Base-by-base conservation (phyloP, 768 basidiomycete genomes). In the Mycena galericulata region DNA sequence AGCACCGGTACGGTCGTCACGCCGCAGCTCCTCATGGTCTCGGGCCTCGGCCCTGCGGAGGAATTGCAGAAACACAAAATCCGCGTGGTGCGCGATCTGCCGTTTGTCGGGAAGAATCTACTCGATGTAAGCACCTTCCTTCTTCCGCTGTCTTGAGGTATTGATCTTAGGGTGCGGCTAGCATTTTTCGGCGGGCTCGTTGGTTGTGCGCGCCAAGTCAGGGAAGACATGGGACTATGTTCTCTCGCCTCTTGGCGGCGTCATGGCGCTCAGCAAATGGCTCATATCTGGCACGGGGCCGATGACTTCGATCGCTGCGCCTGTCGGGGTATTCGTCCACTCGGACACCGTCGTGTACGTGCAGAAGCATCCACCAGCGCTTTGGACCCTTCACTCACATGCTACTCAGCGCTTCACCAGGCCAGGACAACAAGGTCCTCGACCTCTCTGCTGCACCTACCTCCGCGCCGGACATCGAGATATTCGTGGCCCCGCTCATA, bases 1-100 rank as follows among this genome's bases (percentile, higher is more conserved):
- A 81, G 74, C 18, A 65, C 70, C 9, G 77, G 77, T 15, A 63
- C 70, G 10, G 61, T 77, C 1, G 71, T 40, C 2, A 75, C 74
- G 1, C 76, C 77, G 7, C 75, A 75, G 30, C 68, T 78, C 2
- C 71, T 78, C 12, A 67, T 78, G 54, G 53, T 70, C 30, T 75
- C 74, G 2, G 78, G 78, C 20, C 72, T 80, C 45, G 79, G 79
- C 7, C 70, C 74, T n/a, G 36, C 46, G 12, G 41, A 57, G 15
- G 70, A 73, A 29, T 57, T 78, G 18, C 17, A 50, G 26, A 62
- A 61, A 22, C 51, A 70, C 36, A 67, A 70, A 3, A 67, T 78
- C 5, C 32, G 36, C 30, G 34, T 71, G 4, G 56, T 75, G n/a
- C 58, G 72, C 38, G 40, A 75, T 38, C 60, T 74, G 11, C 76